phyloP scores from a whole-genome alignment of 108 stramenopile species.

The Ochromonas danica region DNA sequence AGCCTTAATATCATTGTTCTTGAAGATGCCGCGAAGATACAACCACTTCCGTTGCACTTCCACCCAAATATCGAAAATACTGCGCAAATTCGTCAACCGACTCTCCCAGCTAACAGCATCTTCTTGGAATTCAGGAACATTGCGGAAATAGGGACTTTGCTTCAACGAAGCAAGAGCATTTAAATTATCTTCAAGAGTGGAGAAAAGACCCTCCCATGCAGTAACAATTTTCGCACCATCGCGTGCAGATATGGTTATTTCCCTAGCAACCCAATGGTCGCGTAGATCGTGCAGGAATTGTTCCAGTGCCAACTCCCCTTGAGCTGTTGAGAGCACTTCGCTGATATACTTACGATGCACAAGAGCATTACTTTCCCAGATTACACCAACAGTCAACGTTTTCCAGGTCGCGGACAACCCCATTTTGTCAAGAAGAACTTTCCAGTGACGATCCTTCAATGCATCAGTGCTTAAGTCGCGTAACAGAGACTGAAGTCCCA shows the following conservation, averaged over 20 bases:
- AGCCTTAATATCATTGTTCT: slow-evolving; percentile 90
- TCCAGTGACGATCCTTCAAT: slow-evolving; percentile 95
- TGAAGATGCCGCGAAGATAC: slow-evolving; percentile 91
- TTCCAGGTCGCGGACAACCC: slow-evolving; percentile 63
- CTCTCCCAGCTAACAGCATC: slow-evolving; percentile 91
- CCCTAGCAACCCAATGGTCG: slow-evolving; percentile 86
- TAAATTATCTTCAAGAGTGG: slow-evolving; percentile 90
- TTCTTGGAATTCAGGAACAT: slow-evolving; percentile 84
- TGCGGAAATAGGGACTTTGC: slow-evolving; percentile 80
- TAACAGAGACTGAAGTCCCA: slow-evolving; percentile 67
- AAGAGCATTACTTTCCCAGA: slow-evolving; percentile 84
- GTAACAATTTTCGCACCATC: slow-evolving; percentile 63
- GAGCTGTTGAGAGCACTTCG: slow-evolving; percentile 82
- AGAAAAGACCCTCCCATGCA: slow-evolving; percentile 92
- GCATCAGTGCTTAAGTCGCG: slow-evolving; percentile 89
- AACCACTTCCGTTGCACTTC: slow-evolving; percentile 96
- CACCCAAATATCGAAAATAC: slow-evolving; percentile 90
- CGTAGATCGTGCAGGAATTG: slow-evolving; percentile 88
- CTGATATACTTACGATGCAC: slow-evolving; percentile 75
- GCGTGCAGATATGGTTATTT: slow-evolving; percentile 55
- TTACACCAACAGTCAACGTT: slow-evolving; percentile 81
- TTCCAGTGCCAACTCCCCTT: slow-evolving; percentile 97
- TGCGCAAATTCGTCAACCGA: slow-evolving; percentile 77
- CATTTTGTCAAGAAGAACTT: slow-evolving; percentile 72
- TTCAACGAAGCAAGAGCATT: slow-evolving; percentile 84